Base-by-base conservation (phyloP, 73 alveolate genomes). In the Paramecium primaurelia region DNA sequence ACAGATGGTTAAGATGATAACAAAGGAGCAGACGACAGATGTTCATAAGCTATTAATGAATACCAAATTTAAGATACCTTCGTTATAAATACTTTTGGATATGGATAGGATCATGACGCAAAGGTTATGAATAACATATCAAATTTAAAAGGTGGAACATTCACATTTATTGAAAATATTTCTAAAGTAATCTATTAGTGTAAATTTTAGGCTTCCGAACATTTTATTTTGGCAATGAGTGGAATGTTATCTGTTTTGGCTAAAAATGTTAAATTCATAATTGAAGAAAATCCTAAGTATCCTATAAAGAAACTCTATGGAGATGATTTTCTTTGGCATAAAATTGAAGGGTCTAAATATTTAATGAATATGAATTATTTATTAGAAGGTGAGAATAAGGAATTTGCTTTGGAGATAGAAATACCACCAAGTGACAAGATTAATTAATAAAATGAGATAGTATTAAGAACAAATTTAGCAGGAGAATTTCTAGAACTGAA, bases 81-180 rank as follows among this genome's bases (percentile, higher is more conserved):
- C 51, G 92, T 96, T 42, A 80, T 96, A 10, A 96, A 96, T 86
- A 59, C 97, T 42, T 96, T 95, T 95, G 98, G 98, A 0, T 96
- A 96, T 90, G 98, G 98, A 32, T 86, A 86, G 1, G 98, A 96
- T 86, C 96, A 96, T 86, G 98, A 96, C 37, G 96, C 97, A 16
- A 91, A 93, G 22, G 84, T 93, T n/a, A 92, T 96, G 97, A 93
- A 92, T 84, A 89, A 88, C 32, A 93, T 96, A 71, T 97, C 98
- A 42, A 93, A 84, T 58, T 71, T 93, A 54, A 93, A 96, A 92
- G 94, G 95, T 73, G 98, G 98, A 8, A 91, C 95, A 10, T 96
- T 95, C 83, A 88, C 90, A 42, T 93, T 68, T 87, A 86, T 96
- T 42, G 96, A 93, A 30, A 69, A 86, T 44, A 89, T 86, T 0